phyloP scores from a whole-genome alignment of 352 stramenopile species.

The Saprolegnia parasitica region DNA sequence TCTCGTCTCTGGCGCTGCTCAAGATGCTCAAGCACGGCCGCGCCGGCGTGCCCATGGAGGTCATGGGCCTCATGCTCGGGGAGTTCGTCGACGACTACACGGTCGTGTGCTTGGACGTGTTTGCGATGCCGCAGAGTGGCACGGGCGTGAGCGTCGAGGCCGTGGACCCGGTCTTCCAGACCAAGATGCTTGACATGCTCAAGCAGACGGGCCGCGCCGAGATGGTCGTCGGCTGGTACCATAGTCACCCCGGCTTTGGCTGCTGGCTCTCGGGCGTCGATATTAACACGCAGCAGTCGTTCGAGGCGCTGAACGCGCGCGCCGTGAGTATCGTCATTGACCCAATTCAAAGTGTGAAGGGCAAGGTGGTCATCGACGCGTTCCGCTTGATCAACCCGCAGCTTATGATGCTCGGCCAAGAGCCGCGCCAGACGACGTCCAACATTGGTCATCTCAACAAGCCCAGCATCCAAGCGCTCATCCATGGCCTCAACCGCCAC shows the following conservation, averaged over 20 bases:
- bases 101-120: slow-evolving; percentile 99
- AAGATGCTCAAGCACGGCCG: slow-evolving; percentile 99
- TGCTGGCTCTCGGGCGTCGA: slow-evolving; percentile 99
- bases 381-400: slow-evolving; percentile 99
- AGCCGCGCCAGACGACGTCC: slow-evolving; percentile 97
- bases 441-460: slow-evolving; percentile 99
- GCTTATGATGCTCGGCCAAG: slow-evolving; percentile 97
- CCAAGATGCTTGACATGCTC: slow-evolving; percentile 99
- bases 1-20: slow-evolving; percentile 97
- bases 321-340: slow-evolving; percentile 99
- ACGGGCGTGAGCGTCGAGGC: slow-evolving; percentile 95
- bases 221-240: slow-evolving; percentile 98
- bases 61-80: slow-evolving; percentile 99
- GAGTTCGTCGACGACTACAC: slow-evolving; percentile 99
- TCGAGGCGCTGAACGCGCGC: slow-evolving; percentile 97
- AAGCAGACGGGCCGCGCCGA: slow-evolving; percentile 95
- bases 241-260: slow-evolving; percentile 99
- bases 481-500: slow-evolving; percentile 98
- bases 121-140: slow-evolving; percentile 98
- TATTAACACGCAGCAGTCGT: slow-evolving; percentile 99
- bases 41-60: slow-evolving; percentile 99
- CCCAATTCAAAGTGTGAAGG: slow-evolving; percentile 98
- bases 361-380: slow-evolving; percentile 99
- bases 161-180: slow-evolving; percentile 99
- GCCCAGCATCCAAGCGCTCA: slow-evolving; percentile 97